These are phyloP conservation scores for Hanseniaspora lindneri DNA, from an alignment of 805 yeast species.

Conservation along the genomic window DNA sequence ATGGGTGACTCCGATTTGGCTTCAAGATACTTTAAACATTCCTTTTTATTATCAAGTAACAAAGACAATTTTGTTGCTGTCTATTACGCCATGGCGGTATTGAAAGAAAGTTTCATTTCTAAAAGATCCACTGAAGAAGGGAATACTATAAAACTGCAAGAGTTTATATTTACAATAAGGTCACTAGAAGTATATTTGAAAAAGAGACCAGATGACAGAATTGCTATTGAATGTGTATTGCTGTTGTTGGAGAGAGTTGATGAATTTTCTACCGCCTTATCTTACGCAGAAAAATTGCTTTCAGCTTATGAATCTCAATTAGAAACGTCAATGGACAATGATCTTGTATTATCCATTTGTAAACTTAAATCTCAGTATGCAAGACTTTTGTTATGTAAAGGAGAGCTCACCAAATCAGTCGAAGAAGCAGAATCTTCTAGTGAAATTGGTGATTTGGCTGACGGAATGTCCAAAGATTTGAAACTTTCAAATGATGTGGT, in stretches of 20 bases:
- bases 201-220: slow-evolving; percentile 44
- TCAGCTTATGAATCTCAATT: slow-evolving; percentile 41
- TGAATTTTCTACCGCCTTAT: slow-evolving; percentile 44
- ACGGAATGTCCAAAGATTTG: slow-evolving; percentile 26
- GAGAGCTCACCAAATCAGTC: slow-evolving; percentile 45
- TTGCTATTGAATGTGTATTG: slow-evolving; percentile 46
- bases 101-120: slow-evolving; percentile 35
- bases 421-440: slow-evolving; percentile 48
- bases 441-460: slow-evolving; percentile 34
- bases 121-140: slow-evolving; percentile 31
- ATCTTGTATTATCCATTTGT: slow-evolving; percentile 40
- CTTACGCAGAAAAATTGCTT: slow-evolving; percentile 38
- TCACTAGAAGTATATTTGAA: slow-evolving; percentile 58
- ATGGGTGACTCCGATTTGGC: slow-evolving; percentile 43
- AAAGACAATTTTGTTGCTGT: slow-evolving; percentile 55
- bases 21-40: slow-evolving; percentile 55
- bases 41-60: slow-evolving; percentile 67
- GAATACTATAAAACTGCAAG: slow-evolving; percentile 50
- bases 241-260: slow-evolving; percentile 58
- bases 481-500: slow-evolving; percentile 52
- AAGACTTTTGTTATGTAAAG: slow-evolving; percentile 53
- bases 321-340: slow-evolving; percentile 43
- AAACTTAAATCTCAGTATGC: slow-evolving; percentile 58
- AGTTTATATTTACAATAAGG: slow-evolving; percentile 50
- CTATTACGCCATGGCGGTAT: slow-evolving; percentile 52